Conservation (phyloP, 2,329 filamentous ascomycete genomes). For the Fusarium musae region DNA sequence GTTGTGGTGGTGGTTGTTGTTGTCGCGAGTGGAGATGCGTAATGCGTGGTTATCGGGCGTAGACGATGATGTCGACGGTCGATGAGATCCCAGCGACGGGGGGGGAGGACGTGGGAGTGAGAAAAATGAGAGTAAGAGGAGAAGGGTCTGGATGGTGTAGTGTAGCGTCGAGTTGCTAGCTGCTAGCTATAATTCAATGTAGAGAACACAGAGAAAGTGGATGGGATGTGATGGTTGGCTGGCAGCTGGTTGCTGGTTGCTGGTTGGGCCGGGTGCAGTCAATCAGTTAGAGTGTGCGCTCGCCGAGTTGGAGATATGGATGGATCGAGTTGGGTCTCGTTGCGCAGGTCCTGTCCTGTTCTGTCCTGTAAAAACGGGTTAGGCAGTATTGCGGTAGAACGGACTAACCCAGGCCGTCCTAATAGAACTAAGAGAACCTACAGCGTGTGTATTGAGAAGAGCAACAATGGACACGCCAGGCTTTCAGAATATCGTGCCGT, state of each 20-base stretch:
- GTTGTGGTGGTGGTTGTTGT: slow-evolving; percentile 19
- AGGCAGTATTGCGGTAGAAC: slow-evolving; percentile 2
- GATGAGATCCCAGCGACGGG: slow-evolving; percentile 28
- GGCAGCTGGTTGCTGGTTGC: slow-evolving; percentile 13
- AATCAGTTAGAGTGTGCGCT: slow-evolving; percentile 16
- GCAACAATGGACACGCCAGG: slow-evolving; percentile 16
- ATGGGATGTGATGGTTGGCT: slow-evolving; percentile 21
- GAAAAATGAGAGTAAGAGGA: slow-evolving; percentile 35
- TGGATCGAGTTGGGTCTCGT: slow-evolving; percentile 35
- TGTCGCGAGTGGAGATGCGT: slow-evolving; percentile 26
- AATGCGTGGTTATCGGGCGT: slow-evolving; percentile 38
- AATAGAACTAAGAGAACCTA: slow-evolving; percentile 8
- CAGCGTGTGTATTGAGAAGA: slow-evolving; percentile 1
- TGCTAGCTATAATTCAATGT: slow-evolving; percentile 30
- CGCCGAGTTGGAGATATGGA: slow-evolving; percentile 37
- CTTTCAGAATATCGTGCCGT: slow-evolving; percentile 8
- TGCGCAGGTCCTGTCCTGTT: slow-evolving; percentile 10
- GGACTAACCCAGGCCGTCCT: slow-evolving; percentile 21
- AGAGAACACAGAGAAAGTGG: slow-evolving; percentile 18
- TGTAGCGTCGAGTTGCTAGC: slow-evolving; percentile 24
- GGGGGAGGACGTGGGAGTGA: slow-evolving; percentile 15
- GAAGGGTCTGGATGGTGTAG: slow-evolving; percentile 19
- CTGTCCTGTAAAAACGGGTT: slow-evolving; percentile 3
- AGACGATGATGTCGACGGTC: slow-evolving; percentile 36
- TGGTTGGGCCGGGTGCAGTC: slow-evolving; percentile 38